Evolutionary conservation across 306 rosid species (phyloP), one percentile per base, ranked within the genome.

Genomic region (Aeschynomene evenia): DNA sequence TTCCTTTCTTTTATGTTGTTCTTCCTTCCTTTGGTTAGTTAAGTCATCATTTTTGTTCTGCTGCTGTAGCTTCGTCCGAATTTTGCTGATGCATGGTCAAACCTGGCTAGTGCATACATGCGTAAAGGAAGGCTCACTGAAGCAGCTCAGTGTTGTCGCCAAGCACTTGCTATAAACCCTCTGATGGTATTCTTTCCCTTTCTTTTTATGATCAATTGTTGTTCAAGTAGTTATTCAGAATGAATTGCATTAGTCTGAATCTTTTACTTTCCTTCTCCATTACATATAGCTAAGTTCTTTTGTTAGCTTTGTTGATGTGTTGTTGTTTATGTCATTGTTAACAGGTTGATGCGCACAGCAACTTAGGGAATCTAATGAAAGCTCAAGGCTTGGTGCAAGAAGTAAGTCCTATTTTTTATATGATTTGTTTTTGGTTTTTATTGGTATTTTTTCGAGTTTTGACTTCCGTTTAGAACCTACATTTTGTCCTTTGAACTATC

Each of bases 81-180:
- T 86, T 95, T 95, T 78, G 84, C 92, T 58, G 99, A 95, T 83
- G 97, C 99, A 46, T 95, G 97, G 97, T 89, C 99, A 78, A 95
- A 95, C 83, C 74, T 95, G 66, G 96, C 96, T 20, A 95, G 97
- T 82, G 97, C 99, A 11, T 95, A 95, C 87, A 91, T 95, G 99
- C 86, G 97, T 53, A 95, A 95, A 82, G 99, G 97, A 67, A 86
- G 96, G 71, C 95, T 85, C 63, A 83, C 78, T 14, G 99, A 95
- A 85, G 99, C 99, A 12, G 96, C 96, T 7, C 99, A 91, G 63
- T 95, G 97, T 73, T 95, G 99, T 71, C 99, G 93, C 69, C 99
- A 95, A 81, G 99, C 99, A 66, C 96, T 95, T 73, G 88, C 95
- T 4, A 77, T 95, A 48, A 95, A 95, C 80, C 99, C 99, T 75